Evolutionary conservation across 805 yeast genomes (phyloP), one percentile per base, ranked within the genome.

Genomic region (Komagataella pseudopastoris): DNA sequence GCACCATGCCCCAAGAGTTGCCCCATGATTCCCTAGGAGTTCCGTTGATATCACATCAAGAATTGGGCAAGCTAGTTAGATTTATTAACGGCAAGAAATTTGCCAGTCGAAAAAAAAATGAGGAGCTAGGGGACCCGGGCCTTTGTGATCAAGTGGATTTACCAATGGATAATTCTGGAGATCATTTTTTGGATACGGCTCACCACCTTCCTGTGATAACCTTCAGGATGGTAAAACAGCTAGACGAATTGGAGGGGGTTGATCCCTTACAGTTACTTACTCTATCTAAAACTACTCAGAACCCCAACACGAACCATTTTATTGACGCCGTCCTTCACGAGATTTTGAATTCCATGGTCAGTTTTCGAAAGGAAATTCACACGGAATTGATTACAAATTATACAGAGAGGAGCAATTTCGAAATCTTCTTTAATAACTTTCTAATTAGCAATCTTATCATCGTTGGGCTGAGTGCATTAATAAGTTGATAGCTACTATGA

Each of bases 1-100:
- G 87, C 0, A 67, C 69, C 4, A 62, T 75, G 47, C 88, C 80
- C 3, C 51, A 75, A 0, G 59, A 64, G 24, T 61, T 74, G 46
- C 78, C 88, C 3, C 12, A 30, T 30, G 39, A 30, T 30, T 71
- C 70, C 2, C 64, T 76, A 56, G 75, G 86, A 5, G 60, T 75
- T 1, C 79, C 82, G 14, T 81, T 81, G 51, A 66, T 84, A 6
- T 71, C 83, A 1, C 63, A 78, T 49, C 77, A 78, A 16, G 83
- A 83, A 57, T 64, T 85, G 58, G 73, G 80, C 55, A 78, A 85
- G 0, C 66, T 85, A 48, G 72, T 85, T 8, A 68, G 82, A 2
- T 83, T 76, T 54, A 75, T 85, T 45, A 85, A 85, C 58, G 71
- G 70, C 54, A 71, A 30, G 39, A 30, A 30, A 5, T 30, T 30